Conservation (phyloP, 306 rosid genomes). For the Rosa rugosa region DNA sequence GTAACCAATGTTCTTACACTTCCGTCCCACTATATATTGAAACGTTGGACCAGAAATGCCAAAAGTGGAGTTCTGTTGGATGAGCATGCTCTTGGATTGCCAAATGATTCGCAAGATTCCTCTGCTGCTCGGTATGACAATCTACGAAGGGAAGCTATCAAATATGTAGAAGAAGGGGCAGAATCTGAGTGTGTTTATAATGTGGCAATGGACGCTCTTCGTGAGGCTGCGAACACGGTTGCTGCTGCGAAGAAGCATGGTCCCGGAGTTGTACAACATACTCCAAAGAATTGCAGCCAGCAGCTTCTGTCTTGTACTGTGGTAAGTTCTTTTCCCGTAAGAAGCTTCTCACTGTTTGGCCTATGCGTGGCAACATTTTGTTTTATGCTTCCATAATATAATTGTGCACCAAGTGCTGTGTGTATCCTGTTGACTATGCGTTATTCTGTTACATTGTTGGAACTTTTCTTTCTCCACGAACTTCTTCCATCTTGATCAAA, state of each 20-base stretch:
- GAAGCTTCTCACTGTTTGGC: slow-evolving; percentile 3
- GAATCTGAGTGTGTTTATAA: slow-evolving; percentile 28
- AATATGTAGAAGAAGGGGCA: slow-evolving; percentile 41
- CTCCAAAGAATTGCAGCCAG: slow-evolving; percentile 13
- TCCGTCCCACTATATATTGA: slow-evolving; percentile 41
- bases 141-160: slow-evolving; percentile 36
- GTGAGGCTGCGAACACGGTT: slow-evolving; percentile 35
- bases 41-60: slow-evolving; percentile 45
- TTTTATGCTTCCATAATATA: not conserved
- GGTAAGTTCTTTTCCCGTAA: slow-evolving; percentile 21
- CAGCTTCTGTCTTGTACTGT: slow-evolving; percentile 22
- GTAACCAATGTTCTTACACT: slow-evolving; percentile 45
- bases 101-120: slow-evolving; percentile 27
- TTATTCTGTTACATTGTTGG: not conserved
- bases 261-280: slow-evolving; percentile 4
- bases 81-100: slow-evolving; percentile 30
- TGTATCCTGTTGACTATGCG: not conserved
- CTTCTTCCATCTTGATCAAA: not conserved
- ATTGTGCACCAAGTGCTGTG: not conserved
- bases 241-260: slow-evolving; percentile 25
- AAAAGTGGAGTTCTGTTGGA: slow-evolving; percentile 37
- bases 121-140: slow-evolving; percentile 28
- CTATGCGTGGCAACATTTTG: not conserved
- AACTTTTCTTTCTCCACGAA: not conserved
- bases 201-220: slow-evolving; percentile 32